phyloP scores from a whole-genome alignment of 352 stramenopile genomes.

The Phytophthora sansomeana region DNA sequence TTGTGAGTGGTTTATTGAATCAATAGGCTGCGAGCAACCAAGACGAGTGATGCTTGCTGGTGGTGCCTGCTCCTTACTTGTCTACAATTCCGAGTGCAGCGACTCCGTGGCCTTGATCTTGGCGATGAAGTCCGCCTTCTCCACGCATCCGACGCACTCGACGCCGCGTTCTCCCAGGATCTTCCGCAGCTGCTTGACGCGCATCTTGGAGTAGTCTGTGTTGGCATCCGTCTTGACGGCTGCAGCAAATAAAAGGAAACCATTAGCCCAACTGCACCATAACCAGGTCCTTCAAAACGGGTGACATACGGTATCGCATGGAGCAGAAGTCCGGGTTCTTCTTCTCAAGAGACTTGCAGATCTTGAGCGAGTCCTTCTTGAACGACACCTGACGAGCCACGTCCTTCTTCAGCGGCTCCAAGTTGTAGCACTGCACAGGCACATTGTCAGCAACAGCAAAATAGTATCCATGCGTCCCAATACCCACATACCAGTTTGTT shows the following conservation, averaged over 20 bases:
- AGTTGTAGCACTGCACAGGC: constrained; percentile 90
- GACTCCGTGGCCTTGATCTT: constrained; percentile 93
- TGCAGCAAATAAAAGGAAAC: constrained; percentile 27
- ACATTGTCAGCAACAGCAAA: neutral
- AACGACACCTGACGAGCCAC: constrained; percentile 93
- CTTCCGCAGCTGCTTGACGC: constrained; percentile 96
- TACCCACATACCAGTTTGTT: constrained; percentile 85
- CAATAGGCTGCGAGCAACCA: constrained; percentile 16
- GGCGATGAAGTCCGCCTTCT: constrained; percentile 96
- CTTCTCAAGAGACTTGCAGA: constrained; percentile 95
- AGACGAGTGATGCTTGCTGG: constrained; percentile 1
- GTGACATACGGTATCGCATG: constrained; percentile 92
- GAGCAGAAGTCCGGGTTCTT: constrained; percentile 95
- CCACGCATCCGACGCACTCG: constrained; percentile 93
- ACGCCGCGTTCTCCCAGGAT: constrained; percentile 94
- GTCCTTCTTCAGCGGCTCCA: constrained; percentile 95
- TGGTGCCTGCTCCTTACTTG: constrained; percentile 6
- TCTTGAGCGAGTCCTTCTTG: constrained; percentile 93
- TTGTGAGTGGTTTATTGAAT: constrained; percentile 41
- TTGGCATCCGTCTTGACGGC: constrained; percentile 94
- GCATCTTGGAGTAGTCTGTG: constrained; percentile 95
- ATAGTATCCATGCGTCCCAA: neutral
- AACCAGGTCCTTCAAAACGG: too few relatives aligned
- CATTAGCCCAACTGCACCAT: too few relatives aligned
- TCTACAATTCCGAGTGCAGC: constrained; percentile 85